Conservation (phyloP, 2,329 filamentous ascomycete genomes). For the Diaporthe vexans region DNA sequence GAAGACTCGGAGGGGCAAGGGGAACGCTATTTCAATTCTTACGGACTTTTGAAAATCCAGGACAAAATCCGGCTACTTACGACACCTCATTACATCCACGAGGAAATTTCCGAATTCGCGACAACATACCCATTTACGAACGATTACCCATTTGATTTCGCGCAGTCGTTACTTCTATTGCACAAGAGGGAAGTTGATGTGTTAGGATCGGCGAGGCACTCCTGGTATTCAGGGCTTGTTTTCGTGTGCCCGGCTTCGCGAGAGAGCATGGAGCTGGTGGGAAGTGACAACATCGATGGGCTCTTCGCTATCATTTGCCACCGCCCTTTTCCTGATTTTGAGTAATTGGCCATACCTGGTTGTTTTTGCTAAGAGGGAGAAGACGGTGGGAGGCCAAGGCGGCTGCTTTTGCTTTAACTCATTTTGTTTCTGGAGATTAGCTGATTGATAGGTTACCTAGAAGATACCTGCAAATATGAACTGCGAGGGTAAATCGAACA, state of each 20-base stretch:
- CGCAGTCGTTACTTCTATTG: constrained; percentile 20
- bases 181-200: constrained; percentile 23
- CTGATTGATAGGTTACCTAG: constrained; percentile 36
- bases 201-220: constrained; percentile 11
- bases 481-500: constrained; percentile 36
- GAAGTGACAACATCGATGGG: constrained; percentile 16
- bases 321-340: constrained; percentile 26
- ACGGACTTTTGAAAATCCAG: constrained; percentile 19
- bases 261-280: constrained; percentile 22
- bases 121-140: constrained; percentile 39
- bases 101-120: constrained; percentile 22
- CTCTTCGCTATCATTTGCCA: constrained; percentile 13
- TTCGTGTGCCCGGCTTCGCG: constrained; percentile 3
- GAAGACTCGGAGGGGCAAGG: neutral
- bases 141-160: constrained; percentile 41
- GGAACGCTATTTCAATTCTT: constrained; percentile 18
- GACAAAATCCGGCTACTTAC: constrained; percentile 30
- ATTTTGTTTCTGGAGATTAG: constrained; percentile 20
- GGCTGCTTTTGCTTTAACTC: constrained; percentile 14
- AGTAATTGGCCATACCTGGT: constrained; percentile 24
- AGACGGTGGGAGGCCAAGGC: neutral
- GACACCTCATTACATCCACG: neutral
- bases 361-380: constrained; percentile 29
- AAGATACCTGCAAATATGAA: constrained; percentile 41
- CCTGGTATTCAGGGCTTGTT: constrained; percentile 13